Base-by-base conservation (phyloP, 2,329 filamentous ascomycete genomes). In the Pseudophaeomoniella oleicola region DNA sequence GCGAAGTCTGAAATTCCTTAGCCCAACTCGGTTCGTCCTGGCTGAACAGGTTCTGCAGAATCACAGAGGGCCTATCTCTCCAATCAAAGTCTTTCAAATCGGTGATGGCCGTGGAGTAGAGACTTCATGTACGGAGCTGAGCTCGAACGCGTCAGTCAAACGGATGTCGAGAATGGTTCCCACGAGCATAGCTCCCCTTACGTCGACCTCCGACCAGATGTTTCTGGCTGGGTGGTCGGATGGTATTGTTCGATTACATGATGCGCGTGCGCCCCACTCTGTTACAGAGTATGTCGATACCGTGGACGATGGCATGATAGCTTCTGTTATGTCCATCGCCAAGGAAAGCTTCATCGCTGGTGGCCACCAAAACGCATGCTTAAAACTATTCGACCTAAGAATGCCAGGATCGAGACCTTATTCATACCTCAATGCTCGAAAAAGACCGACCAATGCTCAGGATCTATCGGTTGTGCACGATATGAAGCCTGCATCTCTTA, bases 361-460 rank as follows among this genome's bases (percentile, higher is more conserved):
- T 16, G 64, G 66, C 1, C 66, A 67, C 3, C 62, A 67, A 34
- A 69, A 78, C 50, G 67, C 64, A 32, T 59, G 76, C 35, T 54
- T 79, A 32, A 78, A 78, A 45, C 57, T 77, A 3, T 79, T 75
- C 44, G 74, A 80, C 45, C 49, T 79, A 31, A 70, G 75, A 16
- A 58, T 74, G 46, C 46, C 58, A 1, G 59, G 61, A 18, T 58
- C 56, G 2, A 52, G 56, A 30, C 44, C 53, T 1, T 66, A 66
- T 40, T 51, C 43, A 13, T 44, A 48, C 35, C 39, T 40, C 5
- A 36, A 40, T 16, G 40, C 45, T 14, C 32, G 35, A 19, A 32
- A 34, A 10, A 18, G 17, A 9, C 36, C 19, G 16, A 4, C 12
- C 10, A 33, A 19, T 15, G 27, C 2, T 16, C 4, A 30, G n/a